A percentile compares a stretch with the other conserved stretches of the same genome.
These are phyloP conservation scores for Allomyces javanicus DNA, from an alignment of 192 early-diverging fungal genomes.

Conservation along the genomic window DNA sequence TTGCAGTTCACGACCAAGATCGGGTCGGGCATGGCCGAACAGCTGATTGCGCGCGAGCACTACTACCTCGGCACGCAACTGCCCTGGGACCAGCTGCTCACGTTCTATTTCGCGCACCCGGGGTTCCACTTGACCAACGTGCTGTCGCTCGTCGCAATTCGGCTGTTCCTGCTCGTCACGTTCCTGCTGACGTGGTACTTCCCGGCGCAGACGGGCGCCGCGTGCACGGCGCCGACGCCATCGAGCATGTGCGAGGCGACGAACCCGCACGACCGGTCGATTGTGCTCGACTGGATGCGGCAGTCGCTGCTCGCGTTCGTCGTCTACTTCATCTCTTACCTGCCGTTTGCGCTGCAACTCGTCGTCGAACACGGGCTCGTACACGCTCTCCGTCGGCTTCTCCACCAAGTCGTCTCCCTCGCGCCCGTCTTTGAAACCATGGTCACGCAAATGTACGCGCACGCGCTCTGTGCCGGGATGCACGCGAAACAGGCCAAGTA, in stretches of 20 bases:
- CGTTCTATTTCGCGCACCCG: conserved; percentile 75
- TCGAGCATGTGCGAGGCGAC: conserved; percentile 6
- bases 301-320: conserved; percentile 55
- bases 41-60: conserved; percentile 82
- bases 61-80: conserved; percentile 72
- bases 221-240: conserved; percentile 26
- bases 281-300: conserved; percentile 62
- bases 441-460: conserved; percentile 68
- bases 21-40: conserved; percentile 80
- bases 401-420: conserved; percentile 62
- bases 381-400: conserved; percentile 43
- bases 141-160: conserved; percentile 61
- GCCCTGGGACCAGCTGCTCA: conserved; percentile 65
- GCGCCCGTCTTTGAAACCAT: conserved; percentile 68
- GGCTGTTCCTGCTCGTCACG: conserved; percentile 59
- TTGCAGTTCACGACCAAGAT: conserved; percentile 82
- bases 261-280: conserved; percentile 40
- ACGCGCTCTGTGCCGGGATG: conserved; percentile 59
- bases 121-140: conserved; percentile 82
- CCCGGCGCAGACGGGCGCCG: conserved; percentile 36
- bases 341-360: conserved; percentile 67
- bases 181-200: conserved; percentile 53
- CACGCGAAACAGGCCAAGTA: conserved; percentile 65
- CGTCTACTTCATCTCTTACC: conserved; percentile 59
- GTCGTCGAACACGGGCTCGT: conserved; percentile 63